Evolutionary conservation across 306 rosid species (phyloP), one percentile per base, ranked within the genome.

Genomic region (Neltuma alba): DNA sequence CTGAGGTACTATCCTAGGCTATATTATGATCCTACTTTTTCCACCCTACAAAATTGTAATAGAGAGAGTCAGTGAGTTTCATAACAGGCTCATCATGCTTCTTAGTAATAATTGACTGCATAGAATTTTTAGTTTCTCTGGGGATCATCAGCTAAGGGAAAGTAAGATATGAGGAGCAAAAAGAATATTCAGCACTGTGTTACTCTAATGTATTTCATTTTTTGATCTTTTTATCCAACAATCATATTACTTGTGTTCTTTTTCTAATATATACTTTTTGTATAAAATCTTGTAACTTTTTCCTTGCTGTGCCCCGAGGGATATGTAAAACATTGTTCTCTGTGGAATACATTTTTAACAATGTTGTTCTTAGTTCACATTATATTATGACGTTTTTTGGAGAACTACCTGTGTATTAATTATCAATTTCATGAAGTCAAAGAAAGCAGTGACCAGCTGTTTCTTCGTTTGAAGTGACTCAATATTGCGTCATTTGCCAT

Each of bases 1-100:
- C 96, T 2, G 96, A 93, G 96, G 97, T 93, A 69, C 33, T 47
- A 78, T 38, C 63, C 75, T 71, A 73, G 74, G 74, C 79, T 65
- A 36, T 75, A 31, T 76, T 18, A 6, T 79, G 44, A 50, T 50
- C 61, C 12, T 58, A 4, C 10, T 58, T 15, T 13, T 13, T n/a
- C n/a, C n/a, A n/a, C n/a, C n/a, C n/a, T n/a, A n/a, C n/a, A n/a
- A n/a, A n/a, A n/a, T n/a, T n/a, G n/a, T n/a, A n/a, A n/a, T n/a
- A n/a, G n/a, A n/a, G n/a, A n/a, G n/a, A n/a, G n/a, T n/a, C n/a
- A n/a, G n/a, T n/a, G n/a, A n/a, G n/a, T n/a, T n/a, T n/a, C n/a
- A n/a, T n/a, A n/a, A n/a, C n/a, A n/a, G n/a, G n/a, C n/a, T n/a
- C n/a, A n/a, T n/a, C n/a, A n/a, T n/a, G n/a, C n/a, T n/a, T 28